Conservation (phyloP, 257 asterid species). For the Verbena officinalis region DNA sequence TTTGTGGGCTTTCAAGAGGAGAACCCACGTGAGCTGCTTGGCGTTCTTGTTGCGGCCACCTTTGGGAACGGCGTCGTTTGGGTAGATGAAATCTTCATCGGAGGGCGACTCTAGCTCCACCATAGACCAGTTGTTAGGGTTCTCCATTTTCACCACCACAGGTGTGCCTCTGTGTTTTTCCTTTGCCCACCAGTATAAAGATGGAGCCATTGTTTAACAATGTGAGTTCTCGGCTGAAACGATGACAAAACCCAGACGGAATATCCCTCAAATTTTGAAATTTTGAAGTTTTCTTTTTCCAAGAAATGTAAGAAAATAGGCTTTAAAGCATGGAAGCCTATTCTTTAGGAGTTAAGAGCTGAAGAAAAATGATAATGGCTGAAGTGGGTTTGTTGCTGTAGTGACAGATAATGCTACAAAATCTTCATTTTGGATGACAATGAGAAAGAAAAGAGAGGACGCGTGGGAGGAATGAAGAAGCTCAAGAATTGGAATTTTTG, state of each 20-base stretch:
- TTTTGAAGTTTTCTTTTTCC: too few species aligned
- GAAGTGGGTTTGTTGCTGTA: not conserved
- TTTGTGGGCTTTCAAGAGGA: conserved; percentile 80
- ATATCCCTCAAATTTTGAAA: not conserved
- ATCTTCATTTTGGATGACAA: conserved; percentile 37
- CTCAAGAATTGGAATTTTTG: conserved; percentile 22
- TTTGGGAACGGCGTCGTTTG: conserved; percentile 44
- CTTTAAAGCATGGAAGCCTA: not conserved
- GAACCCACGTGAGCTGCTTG: conserved; percentile 90
- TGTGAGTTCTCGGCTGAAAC: conserved; percentile 3
- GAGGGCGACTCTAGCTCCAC: conserved; percentile 76
- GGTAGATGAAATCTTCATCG: conserved; percentile 64
- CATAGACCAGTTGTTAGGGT: conserved; percentile 93
- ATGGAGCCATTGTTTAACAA: conserved; percentile 56
- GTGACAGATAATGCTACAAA: conserved; percentile 35
- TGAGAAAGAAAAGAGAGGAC: conserved; percentile 25
- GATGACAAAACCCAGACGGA: conserved; percentile 5
- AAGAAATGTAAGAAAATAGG: not conserved
- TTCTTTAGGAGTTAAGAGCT: not conserved
- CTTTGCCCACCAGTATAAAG: conserved; percentile 76
- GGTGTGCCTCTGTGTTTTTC: conserved; percentile 80
- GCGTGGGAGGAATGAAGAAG: conserved; percentile 31
- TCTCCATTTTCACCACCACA: conserved; percentile 87
- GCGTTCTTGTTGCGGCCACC: conserved; percentile 89
- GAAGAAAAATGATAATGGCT: not conserved